These are phyloP conservation scores for Pinus taeda DNA, from an alignment of 75 land plant genomes.

Conservation along the genomic window DNA sequence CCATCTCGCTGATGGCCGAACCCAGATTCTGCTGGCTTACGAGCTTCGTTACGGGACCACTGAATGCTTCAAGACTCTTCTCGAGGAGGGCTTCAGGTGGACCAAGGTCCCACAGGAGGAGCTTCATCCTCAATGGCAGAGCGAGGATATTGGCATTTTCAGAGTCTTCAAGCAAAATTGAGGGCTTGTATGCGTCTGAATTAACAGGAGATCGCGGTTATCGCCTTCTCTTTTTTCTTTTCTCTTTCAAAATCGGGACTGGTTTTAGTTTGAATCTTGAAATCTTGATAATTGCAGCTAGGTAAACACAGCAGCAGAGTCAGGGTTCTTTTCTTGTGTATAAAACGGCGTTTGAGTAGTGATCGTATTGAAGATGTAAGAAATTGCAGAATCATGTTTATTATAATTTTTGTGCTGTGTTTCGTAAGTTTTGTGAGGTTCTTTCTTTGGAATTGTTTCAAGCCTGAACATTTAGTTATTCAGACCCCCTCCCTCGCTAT, in stretches of 20 bases:
- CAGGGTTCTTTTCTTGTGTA: no score
- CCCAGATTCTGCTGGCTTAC: conserved; percentile 18
- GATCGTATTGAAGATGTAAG: no score
- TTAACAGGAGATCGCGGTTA: background rate
- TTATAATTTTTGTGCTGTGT: no score
- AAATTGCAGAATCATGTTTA: no score
- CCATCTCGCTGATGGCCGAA: conserved; percentile 8
- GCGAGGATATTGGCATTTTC: conserved; percentile 32
- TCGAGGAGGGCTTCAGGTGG: conserved; percentile 16
- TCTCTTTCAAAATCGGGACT: background rate
- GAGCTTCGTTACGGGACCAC: conserved; percentile 25
- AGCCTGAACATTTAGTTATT: no score
- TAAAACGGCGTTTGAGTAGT: no score
- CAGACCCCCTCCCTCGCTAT: no score
- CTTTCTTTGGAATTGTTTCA: no score
- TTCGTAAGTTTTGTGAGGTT: no score
- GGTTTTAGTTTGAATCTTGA: background rate
- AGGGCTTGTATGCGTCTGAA: background rate
- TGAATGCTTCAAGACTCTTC: conserved; percentile 19
- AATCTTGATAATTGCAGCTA: no score
- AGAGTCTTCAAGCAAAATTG: conserved; percentile 3
- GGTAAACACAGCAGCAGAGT: no score
- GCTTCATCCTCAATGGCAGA: conserved; percentile 27
- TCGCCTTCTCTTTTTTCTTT: background rate
- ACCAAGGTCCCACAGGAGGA: conserved; percentile 19